Base-by-base conservation (phyloP, 345 rosid genomes). In the Toxicodendron radicans region DNA sequence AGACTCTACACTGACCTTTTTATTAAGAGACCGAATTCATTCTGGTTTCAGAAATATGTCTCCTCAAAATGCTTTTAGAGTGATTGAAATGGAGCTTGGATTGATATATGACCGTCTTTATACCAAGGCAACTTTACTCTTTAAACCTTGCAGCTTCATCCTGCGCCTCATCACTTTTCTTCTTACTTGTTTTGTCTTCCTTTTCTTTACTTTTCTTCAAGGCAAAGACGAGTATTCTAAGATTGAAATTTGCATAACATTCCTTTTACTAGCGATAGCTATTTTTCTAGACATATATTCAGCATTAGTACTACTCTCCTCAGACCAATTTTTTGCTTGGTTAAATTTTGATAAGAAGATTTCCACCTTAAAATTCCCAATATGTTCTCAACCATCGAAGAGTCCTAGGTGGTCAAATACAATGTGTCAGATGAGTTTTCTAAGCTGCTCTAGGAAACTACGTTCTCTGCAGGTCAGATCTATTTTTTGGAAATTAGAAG, bases 31-130 rank as follows among this genome's bases (percentile, higher is more conserved):
- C 53, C 13, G 16, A 49, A 13, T 59, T 48, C 74, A 64, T 4
- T 20, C 54, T 1, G 23, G 14, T 7, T 17, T 17, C 23, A 17
- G 23, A 32, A 32, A 33, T 0, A 54, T 48, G 21, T 5, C 51
- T 0, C 1, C 78, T 10, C 10, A 45, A 5, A 80, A 78, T 49
- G 85, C 84, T 4, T 78, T 85, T 46, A 69, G 58, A 48, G 48
- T 83, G 32, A 75, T 80, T 48, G 87, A 85, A 73, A 78, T 79
- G 53, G 87, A 83, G 60, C 85, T 83, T 64, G 83, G 79, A 45
- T 73, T 81, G 74, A 66, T 83, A 76, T 83, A 83, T 5, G 87
- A 81, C 41, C 66, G 66, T 20, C 76, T 81, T 4, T 87, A 45
- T 73, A 83, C 90, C 1, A 85, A 85, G 74, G 78, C 78, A 0